phyloP scores from a whole-genome alignment of 768 basidiomycete genomes.

The Mycena rosella region DNA sequence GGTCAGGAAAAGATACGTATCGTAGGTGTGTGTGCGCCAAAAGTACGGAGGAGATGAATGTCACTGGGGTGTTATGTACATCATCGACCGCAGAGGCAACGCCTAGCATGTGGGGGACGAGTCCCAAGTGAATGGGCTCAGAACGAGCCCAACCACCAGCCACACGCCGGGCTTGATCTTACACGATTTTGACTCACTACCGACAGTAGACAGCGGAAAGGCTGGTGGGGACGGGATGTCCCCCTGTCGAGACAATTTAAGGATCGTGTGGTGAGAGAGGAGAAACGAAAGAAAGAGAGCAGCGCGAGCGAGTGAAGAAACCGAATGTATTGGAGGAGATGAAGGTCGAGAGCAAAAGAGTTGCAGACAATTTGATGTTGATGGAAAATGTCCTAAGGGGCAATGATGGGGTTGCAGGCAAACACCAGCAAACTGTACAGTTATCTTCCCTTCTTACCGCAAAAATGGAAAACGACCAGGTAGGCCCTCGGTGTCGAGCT shows the following conservation, averaged over 20 bases:
- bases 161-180: constrained; percentile 64
- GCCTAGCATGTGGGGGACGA: constrained; percentile 25
- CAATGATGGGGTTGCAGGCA: no score
- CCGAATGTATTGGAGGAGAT: constrained; percentile 24
- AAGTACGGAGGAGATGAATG: constrained; percentile 31
- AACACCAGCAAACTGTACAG: constrained; percentile 6
- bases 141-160: constrained; percentile 62
- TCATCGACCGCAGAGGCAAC: constrained; percentile 37
- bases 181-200: constrained; percentile 96
- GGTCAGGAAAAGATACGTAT: constrained; percentile 16
- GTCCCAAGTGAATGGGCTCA: constrained; percentile 52
- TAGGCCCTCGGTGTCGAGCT: constrained; percentile 42
- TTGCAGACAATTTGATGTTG: no score
- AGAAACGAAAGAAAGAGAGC: constrained; percentile 27
- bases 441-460: background rate
- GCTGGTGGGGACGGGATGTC: constrained; percentile 71
- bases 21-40: constrained; percentile 33
- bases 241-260: constrained; percentile 86
- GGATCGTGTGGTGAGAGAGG: constrained; percentile 59
- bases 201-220: constrained; percentile 86
- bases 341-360: constrained; percentile 9
- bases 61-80: constrained; percentile 34
- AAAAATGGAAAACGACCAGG: constrained; percentile 93
- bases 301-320: background rate
- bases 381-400: no score